Percentiles rank a stretch among this genome's conserved stretches.
Evolutionary conservation across 441 rosid species (phyloP).

Genomic region (Corymbia citriodora): DNA sequence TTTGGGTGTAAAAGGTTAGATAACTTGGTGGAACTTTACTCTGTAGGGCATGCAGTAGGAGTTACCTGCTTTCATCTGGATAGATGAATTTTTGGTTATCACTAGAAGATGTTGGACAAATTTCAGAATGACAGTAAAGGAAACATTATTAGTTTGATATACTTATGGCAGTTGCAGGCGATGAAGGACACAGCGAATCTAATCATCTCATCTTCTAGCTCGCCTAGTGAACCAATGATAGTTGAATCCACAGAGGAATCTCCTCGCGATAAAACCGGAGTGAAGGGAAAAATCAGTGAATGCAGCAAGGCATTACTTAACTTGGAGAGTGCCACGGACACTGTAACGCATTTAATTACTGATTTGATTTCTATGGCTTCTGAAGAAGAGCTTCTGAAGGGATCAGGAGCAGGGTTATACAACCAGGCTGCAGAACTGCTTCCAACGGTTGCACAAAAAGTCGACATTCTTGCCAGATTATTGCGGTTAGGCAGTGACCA

Average conservation of each 20-base stretch:
- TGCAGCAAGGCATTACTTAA: slow-evolving; percentile 48
- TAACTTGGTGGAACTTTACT: neutral
- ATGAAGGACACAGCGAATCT: slow-evolving; percentile 5
- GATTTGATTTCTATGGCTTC: slow-evolving; percentile 24
- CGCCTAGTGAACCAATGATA: slow-evolving; percentile 6
- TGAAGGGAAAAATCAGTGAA: slow-evolving; percentile 23
- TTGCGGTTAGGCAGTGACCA: slow-evolving; percentile 12
- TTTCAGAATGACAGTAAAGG: neutral
- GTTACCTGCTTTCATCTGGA: neutral
- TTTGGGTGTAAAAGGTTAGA: neutral
- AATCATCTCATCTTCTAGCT: neutral
- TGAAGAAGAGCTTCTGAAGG: slow-evolving; percentile 26
- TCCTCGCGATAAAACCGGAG: slow-evolving; percentile 2
- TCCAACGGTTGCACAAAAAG: slow-evolving; percentile 43
- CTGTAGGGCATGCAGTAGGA: neutral
- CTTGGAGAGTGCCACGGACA: slow-evolving; percentile 36
- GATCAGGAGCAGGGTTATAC: slow-evolving; percentile 27
- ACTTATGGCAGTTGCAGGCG: slow-evolving; percentile 19
- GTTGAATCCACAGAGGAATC: neutral
- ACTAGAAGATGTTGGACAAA: neutral
- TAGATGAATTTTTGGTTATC: neutral
- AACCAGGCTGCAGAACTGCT: slow-evolving; percentile 47
- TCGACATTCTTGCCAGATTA: slow-evolving; percentile 31
- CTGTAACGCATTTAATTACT: slow-evolving; percentile 28
- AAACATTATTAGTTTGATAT: neutral